Percentiles rank a stretch among this genome's conserved stretches.
These are phyloP conservation scores for Eragrostis tef DNA, from an alignment of 202 grass and related monocot genomes.

Conservation along the genomic window DNA sequence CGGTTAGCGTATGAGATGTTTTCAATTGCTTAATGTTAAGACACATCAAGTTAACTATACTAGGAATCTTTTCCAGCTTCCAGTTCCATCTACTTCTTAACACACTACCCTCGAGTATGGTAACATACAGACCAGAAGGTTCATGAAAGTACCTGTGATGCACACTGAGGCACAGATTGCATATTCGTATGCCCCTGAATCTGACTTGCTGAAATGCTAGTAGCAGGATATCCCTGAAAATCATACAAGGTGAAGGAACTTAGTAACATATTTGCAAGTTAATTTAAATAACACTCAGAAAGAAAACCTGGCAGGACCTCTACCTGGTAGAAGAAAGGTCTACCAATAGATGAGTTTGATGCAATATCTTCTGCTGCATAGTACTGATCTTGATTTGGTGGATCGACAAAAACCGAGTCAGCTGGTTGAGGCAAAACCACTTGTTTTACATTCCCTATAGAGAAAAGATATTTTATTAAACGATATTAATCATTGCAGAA, in stretches of 20 bases:
- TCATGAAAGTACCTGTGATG: constrained; percentile 60
- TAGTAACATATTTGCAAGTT: constrained; percentile 37
- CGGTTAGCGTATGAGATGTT: constrained; percentile 17
- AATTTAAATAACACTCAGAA: constrained; percentile 35
- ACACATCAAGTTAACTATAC: constrained; percentile 10
- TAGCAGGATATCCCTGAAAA: constrained; percentile 64
- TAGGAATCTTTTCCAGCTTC: constrained; percentile 27
- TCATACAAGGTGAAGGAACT: constrained; percentile 38
- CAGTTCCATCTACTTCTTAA: constrained; percentile 26
- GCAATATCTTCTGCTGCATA: constrained; percentile 64
- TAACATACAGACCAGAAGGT: constrained; percentile 27
- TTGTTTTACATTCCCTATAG: constrained; percentile 77
- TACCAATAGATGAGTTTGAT: constrained; percentile 53
- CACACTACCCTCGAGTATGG: constrained; percentile 21
- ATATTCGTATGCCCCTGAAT: constrained; percentile 67
- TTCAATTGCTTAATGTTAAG: constrained; percentile 36
- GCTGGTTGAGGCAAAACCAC: constrained; percentile 51
- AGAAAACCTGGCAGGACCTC: constrained; percentile 35
- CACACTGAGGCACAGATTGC: constrained; percentile 66
- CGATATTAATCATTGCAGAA: constrained; percentile 21
- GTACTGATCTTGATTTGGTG: constrained; percentile 66
- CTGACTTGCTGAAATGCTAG: constrained; percentile 66
- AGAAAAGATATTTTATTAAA: constrained; percentile 39
- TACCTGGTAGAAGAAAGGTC: constrained; percentile 84
- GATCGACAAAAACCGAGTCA: constrained; percentile 60